Percentiles rank a stretch among this genome's conserved stretches.
phyloP scores from a whole-genome alignment of 768 basidiomycete species.

The Psilocybe tampanensis region DNA sequence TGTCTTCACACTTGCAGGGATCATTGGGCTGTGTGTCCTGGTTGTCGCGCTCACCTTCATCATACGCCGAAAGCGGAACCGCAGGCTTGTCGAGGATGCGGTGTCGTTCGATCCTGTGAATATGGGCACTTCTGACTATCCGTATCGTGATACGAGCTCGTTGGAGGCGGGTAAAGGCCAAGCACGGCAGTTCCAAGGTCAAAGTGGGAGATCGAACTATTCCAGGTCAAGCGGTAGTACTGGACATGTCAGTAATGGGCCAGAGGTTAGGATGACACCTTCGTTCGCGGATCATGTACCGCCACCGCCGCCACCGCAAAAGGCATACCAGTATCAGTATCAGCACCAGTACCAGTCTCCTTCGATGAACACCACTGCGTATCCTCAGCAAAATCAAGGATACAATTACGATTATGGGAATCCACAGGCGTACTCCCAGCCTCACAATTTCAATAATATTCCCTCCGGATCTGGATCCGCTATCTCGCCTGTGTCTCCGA shows the following conservation, averaged over 20 bases:
- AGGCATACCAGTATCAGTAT: not conserved
- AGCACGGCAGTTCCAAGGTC: constrained; percentile 22
- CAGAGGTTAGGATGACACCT: constrained; percentile 10
- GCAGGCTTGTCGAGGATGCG: constrained; percentile 44
- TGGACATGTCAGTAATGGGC: constrained; percentile 23
- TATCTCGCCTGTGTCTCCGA: not conserved
- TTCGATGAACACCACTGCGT: not conserved
- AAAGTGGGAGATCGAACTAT: not conserved
- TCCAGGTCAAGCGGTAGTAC: constrained; percentile 28
- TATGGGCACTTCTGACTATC: constrained; percentile 24
- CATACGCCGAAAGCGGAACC: constrained; percentile 50
- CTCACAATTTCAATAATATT: not conserved
- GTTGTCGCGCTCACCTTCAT: constrained; percentile 45
- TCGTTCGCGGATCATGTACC: constrained; percentile 25
- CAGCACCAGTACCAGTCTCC: constrained; percentile 1
- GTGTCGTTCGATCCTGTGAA: constrained; percentile 52
- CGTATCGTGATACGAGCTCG: constrained; percentile 16
- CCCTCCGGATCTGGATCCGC: not conserved
- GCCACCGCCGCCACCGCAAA: not conserved
- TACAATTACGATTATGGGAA: not conserved
- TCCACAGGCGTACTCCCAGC: not conserved
- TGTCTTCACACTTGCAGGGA: constrained; percentile 55
- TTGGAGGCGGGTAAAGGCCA: constrained; percentile 17
- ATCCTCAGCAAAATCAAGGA: not conserved
- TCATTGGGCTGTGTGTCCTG: constrained; percentile 49